Evolutionary conservation across 768 basidiomycete species (phyloP), one percentile per base, ranked within the genome.

Genomic region (Macrolepiota dolichaula): DNA sequence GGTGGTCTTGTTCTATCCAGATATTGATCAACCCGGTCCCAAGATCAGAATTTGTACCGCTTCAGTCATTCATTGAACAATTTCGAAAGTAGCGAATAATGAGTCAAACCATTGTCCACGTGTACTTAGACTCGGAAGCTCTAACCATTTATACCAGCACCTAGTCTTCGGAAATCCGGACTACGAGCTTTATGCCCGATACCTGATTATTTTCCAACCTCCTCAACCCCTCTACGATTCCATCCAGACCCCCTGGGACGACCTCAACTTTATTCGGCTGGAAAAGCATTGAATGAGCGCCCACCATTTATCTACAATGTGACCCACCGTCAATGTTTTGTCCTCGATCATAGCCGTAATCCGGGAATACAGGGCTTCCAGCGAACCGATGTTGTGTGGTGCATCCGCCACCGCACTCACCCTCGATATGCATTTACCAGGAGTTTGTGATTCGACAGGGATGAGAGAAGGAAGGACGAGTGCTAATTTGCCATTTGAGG

Each of bases 211-310:
- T 67, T 63, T 73, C 70, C 59, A 82, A 66, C 56, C 72, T 72
- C 62, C 72, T 71, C 55, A 84, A 66, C 13, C 76, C 83, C 19
- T 71, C 70, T 37, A 68, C 65, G 47, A 84, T 77, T 11, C 77
- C 81, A 46, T 68, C 72, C 17, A 85, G 69, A 10, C 83, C 83
- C 37, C 71, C 71, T 0, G 74, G 72, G 3, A 85, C 55, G 17
- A 77, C 66, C 61, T 82, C 79, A 3, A 76, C 70, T 19, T 67
- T 68, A 66, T 79, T 81, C 0, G 79, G 77, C 82, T 81, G 56
- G 36, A 32, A 47, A 44, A 13, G 40, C 12, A 11, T 12, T 12
- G 13, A 11, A n/a, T 42, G 10, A 42, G 40, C 12, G n/a, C 12
- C 40, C 4, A 42, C 10, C n/a, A 13, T 42, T 42, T 13, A 42